A percentile compares a stretch with the other conserved stretches of the same genome.
Evolutionary conservation across 192 early-diverging fungal species (phyloP).

Genomic region (Spinellus fusiger): DNA sequence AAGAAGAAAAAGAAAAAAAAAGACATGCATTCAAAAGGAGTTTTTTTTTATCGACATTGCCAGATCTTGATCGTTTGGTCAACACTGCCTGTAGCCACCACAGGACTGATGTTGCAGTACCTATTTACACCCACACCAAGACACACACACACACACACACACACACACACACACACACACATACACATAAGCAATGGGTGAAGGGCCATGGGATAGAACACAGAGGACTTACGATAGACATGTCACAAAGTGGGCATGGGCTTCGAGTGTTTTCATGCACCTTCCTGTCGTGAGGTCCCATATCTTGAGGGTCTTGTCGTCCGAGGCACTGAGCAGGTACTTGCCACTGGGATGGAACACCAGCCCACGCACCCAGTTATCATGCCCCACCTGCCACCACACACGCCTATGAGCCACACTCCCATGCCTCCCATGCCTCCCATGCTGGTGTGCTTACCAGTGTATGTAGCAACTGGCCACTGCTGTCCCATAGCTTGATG

Average conservation of each 20-base stretch:
- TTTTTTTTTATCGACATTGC: slow-evolving; percentile 48
- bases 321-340: slow-evolving; percentile 73
- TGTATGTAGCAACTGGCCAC: slow-evolving; percentile 65
- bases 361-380: slow-evolving; percentile 89
- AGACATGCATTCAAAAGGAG: too few species aligned
- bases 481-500: slow-evolving; percentile 79
- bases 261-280: slow-evolving; percentile 78
- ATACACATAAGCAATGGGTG: too few species aligned
- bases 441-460: slow-evolving; percentile 65
- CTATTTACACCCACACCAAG: not conserved
- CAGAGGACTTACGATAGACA: slow-evolving; percentile 57
- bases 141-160: not conserved
- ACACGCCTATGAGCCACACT: too few species aligned
- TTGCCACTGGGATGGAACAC: slow-evolving; percentile 81
- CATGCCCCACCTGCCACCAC: slow-evolving; percentile 75
- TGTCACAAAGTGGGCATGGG: slow-evolving; percentile 86
- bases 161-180: not conserved
- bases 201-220: not conserved
- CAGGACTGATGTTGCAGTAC: slow-evolving; percentile 48
- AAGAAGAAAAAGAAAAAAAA: not conserved
- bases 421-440: too few species aligned
- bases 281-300: slow-evolving; percentile 87
- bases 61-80: slow-evolving; percentile 76
- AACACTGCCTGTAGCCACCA: slow-evolving; percentile 84
- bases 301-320: slow-evolving; percentile 85